Base-by-base conservation (phyloP, 202 grass and related monocot genomes). In the Elaeis oleifera region DNA sequence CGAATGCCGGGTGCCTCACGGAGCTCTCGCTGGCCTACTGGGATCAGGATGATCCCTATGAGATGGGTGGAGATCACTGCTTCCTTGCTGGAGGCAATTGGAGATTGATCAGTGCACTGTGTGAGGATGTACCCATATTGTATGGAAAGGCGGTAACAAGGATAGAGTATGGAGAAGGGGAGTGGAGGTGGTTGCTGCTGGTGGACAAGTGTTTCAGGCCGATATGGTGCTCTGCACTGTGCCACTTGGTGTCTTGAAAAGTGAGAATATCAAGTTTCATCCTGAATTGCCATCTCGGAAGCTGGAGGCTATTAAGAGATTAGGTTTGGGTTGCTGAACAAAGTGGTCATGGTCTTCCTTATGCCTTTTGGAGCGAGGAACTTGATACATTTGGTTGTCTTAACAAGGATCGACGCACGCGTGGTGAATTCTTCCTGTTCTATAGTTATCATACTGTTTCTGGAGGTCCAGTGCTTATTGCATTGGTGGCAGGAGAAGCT, bases 1-100 rank as follows among this genome's bases (percentile, higher is more conserved):
- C 91, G 61, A 96, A 90, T 69, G 91, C 91, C 0, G 91, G 91
- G 6, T 90, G 87, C 63, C 73, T 90, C 8, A 80, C 79, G 0
- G 91, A 90, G 61, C 64, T 96, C 27, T 96, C 91, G 4, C 87
- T 96, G 4, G 87, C 79, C 0, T 48, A 96, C 16, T 96, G 91
- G 91, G 91, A 96, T 63, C 91, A 96, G 63, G 91, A 96, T 16
- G 91, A 96, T 67, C 81, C 77, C 14, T 89, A 81, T 65, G 91
- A 96, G 81, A 96, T 96, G 91, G 79, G 79, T 17, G 91, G 87
- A 26, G 91, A 96, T 14, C 91, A 96, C 78, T 96, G 91, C 76
- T 87, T 96, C 59, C 70, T 96, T 23, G 87, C 91, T 1, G 91
- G 91, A 49, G 91, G 91, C 22, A 96, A 96, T 59, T 79, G 73